Base-by-base conservation (phyloP, 2,329 filamentous ascomycete species). In the Colletotrichum sp. region DNA sequence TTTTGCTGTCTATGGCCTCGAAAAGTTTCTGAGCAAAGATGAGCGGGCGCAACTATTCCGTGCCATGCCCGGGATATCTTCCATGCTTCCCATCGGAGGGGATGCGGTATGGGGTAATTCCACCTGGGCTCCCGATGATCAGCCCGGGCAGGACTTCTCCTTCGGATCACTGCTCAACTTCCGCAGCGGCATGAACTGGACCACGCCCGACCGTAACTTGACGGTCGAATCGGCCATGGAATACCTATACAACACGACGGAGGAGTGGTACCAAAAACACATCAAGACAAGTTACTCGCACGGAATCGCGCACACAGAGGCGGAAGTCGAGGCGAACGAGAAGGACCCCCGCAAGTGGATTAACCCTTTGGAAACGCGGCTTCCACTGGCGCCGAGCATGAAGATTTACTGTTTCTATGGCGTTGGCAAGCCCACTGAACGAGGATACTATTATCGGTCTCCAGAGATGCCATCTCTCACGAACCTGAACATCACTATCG, bases 391-490 rank as follows among this genome's bases (percentile, higher is more conserved):
- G 2, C 96, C 97, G 0, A 95, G 92, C 81, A 88, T 99, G 81
- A 98, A 98, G 83, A 95, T 99, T 15, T 99, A 96, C 86, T 99
- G 97, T 86, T 99, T 99, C 87, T 99, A 99, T 82, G 97, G 94
- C 24, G 92, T 98, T 6, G 96, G 96, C 4, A 99, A 99, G 83
- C 94, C 95, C 5, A 99, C 96, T 0, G 96, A 99, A 85, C 92
- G 96, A 72, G 93, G 93, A 18, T 99, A 99, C 83, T 99, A 94
- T 83, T 99, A 99, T 85, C 93, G 94, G 36, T 82, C 88, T 1
- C 88, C 91, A 0, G 94, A 96, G 61, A 86, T 88, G 13, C 92
- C 95, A 10, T 85, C 90, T 0, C 80, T 91, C n/a, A 92, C 92
- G 8, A 92, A 90, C 21, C 87, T 95, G 21, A 95, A 95, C 80